A percentile compares a stretch with the other conserved stretches of the same genome.
Conservation (phyloP, 192 early-diverging fungal genomes). For the Backusella westeae region DNA sequence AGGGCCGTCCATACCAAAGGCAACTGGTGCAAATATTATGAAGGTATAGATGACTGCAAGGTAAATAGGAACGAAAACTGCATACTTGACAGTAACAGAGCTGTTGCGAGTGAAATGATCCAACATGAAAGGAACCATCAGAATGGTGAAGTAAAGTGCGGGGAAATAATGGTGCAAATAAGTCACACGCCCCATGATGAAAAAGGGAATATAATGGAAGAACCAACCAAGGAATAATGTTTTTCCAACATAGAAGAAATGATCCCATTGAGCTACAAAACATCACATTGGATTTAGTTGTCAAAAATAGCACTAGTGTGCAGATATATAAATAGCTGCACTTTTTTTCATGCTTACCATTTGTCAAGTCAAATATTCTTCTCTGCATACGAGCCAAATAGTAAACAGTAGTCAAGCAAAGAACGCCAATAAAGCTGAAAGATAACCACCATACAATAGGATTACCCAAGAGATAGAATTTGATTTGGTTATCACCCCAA, state of each 20-base stretch:
- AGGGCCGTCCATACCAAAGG: constrained; percentile 78
- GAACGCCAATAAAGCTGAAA: constrained; percentile 50
- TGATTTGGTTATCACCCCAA: constrained; percentile 84
- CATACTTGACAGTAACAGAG: constrained; percentile 10
- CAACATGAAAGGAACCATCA: constrained; percentile 70
- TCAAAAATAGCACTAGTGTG: not conserved
- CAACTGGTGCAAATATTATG: constrained; percentile 74
- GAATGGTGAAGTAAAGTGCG: constrained; percentile 91
- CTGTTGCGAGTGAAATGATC: constrained; percentile 63
- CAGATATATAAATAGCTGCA: constrained; percentile 2
- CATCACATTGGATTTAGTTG: not conserved
- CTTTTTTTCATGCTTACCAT: constrained; percentile 27
- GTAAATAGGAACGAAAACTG: constrained; percentile 46
- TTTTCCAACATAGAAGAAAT: constrained; percentile 68
- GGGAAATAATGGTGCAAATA: constrained; percentile 99
- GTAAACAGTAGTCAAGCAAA: not conserved
- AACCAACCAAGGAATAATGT: constrained; percentile 84
- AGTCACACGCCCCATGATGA: constrained; percentile 93
- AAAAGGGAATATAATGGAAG: constrained; percentile 94
- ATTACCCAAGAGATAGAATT: constrained; percentile 93
- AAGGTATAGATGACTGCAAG: constrained; percentile 51
- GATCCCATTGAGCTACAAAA: constrained; percentile 54
- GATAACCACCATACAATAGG: constrained; percentile 90
- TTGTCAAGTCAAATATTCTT: constrained; percentile 52
- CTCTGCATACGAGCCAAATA: constrained; percentile 70